phyloP scores from a whole-genome alignment of 768 basidiomycete genomes.

The Mycena maculata region DNA sequence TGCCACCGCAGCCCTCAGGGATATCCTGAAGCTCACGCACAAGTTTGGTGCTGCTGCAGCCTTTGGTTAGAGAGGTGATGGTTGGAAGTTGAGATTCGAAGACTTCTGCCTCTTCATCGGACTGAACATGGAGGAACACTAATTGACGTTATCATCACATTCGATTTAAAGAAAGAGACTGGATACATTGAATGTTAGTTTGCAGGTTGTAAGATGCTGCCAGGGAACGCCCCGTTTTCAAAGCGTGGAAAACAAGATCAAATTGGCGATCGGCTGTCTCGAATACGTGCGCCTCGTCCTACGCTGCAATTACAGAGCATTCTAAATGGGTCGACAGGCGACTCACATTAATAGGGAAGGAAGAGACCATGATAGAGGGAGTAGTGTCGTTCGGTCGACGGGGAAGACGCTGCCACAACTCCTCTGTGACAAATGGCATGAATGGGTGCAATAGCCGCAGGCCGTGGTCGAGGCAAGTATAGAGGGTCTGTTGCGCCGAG shows the following conservation, averaged over 20 bases:
- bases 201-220: conserved; percentile 92
- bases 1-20: conserved; percentile 88
- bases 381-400: conserved; percentile 86
- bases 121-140: conserved; percentile 86
- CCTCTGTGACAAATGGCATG: conserved; percentile 99
- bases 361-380: conserved; percentile 91
- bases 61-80: conserved; percentile 86
- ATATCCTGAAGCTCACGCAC: conserved; percentile 73
- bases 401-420: conserved; percentile 96
- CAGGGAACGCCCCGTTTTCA: conserved; percentile 85
- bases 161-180: not conserved
- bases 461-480: conserved; percentile 93
- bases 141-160: conserved; percentile 15
- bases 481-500: conserved; percentile 95
- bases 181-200: conserved; percentile 82
- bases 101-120: conserved; percentile 69
- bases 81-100: conserved; percentile 80
- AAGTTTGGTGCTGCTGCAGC: conserved; percentile 80
- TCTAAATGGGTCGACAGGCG: not conserved
- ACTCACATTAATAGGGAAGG: conserved; percentile 85
- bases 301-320: not conserved
- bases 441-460: conserved; percentile 94
- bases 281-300: conserved; percentile 74
- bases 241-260: conserved; percentile 82
- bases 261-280: conserved; percentile 85